Conservation (phyloP, 164 flowering plant species). For the Macadamia integrifolia region DNA sequence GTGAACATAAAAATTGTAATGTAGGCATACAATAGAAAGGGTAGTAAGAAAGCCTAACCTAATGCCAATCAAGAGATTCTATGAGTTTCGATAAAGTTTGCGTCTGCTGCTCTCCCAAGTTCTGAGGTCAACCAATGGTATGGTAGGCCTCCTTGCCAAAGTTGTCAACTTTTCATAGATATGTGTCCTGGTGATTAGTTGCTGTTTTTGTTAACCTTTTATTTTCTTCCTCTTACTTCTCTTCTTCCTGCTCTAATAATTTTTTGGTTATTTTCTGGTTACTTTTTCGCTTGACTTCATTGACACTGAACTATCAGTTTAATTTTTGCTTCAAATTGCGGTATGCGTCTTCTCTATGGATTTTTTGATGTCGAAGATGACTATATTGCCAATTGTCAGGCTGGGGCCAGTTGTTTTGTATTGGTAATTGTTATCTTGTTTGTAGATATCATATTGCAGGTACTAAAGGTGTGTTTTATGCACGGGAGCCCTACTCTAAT, state of each 20-base stretch:
- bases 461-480: constrained; percentile 69
- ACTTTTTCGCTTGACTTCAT: not conserved
- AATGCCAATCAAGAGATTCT: not conserved
- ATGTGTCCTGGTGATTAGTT: not conserved
- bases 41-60: not conserved
- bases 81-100: not conserved
- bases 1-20: no score
- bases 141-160: not conserved
- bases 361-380: not conserved
- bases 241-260: not conserved
- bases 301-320: not conserved
- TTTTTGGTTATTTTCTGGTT: not conserved
- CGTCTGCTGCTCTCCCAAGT: not conserved
- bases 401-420: constrained; percentile 5
- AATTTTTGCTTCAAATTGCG: not conserved
- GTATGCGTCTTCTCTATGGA: not conserved
- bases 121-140: not conserved
- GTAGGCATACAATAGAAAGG: not conserved
- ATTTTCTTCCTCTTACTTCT: not conserved
- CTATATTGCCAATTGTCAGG: no score
- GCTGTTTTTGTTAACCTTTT: not conserved
- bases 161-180: not conserved
- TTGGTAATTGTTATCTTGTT: constrained; percentile 13
- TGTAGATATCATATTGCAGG: constrained; percentile 93
- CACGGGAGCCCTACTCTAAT: constrained; percentile 87